phyloP scores from a whole-genome alignment of 1,284 basidiomycete genomes.

The Tetrapyrgos nigripes region DNA sequence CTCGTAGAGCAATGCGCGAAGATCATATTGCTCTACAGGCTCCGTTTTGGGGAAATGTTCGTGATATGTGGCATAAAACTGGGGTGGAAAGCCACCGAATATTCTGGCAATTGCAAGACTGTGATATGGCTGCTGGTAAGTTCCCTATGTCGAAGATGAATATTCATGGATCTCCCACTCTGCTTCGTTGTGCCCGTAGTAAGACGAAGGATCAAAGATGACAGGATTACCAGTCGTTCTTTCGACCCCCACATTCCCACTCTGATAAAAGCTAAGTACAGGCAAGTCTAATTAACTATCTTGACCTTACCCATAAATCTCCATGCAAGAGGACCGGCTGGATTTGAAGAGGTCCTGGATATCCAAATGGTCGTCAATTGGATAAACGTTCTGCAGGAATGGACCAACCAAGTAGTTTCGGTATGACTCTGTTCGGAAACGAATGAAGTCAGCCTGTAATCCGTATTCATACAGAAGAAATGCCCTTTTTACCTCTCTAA shows the following conservation, averaged over 20 bases:
- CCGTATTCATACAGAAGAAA: not conserved
- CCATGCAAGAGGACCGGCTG: constrained; percentile 85
- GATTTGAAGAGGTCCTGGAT: constrained; percentile 55
- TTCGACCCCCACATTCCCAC: constrained; percentile 76
- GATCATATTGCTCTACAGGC: constrained; percentile 72
- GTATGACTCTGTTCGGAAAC: constrained; percentile 67
- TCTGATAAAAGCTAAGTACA: constrained; percentile 46
- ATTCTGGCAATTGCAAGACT: constrained; percentile 85
- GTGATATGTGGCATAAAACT: constrained; percentile 82
- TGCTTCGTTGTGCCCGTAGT: constrained; percentile 87
- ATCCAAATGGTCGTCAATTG: not conserved
- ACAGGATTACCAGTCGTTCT: constrained; percentile 61
- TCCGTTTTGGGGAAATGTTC: constrained; percentile 69
- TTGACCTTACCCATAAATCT: constrained; percentile 75
- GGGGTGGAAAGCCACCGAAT: constrained; percentile 79
- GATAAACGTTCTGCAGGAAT: not conserved
- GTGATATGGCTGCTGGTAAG: constrained; percentile 7
- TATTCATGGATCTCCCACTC: constrained; percentile 59
- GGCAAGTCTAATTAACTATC: constrained; percentile 21
- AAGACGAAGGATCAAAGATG: constrained; percentile 85
- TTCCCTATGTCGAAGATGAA: not conserved
- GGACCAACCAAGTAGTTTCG: constrained; percentile 64
- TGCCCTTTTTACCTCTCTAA: constrained; percentile 63
- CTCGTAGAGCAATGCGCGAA: constrained; percentile 80
- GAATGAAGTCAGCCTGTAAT: not conserved